Percentiles rank a stretch among this genome's conserved stretches.
Evolutionary conservation across 2,329 filamentous ascomycete genomes (phyloP).

Genomic region (Drechslera avenae): DNA sequence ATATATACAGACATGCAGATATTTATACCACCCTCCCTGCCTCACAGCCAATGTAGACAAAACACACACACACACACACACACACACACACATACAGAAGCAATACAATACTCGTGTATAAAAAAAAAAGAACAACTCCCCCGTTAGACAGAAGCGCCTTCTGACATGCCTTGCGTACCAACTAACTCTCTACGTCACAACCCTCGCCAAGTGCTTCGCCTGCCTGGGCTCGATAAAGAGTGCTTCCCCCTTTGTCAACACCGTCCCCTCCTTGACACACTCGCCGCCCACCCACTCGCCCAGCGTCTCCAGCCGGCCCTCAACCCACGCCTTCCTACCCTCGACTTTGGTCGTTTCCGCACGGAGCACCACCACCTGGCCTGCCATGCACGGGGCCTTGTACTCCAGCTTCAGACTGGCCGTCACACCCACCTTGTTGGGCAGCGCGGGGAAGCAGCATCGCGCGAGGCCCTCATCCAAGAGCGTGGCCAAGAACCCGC

Average conservation of each 20-base stretch:
- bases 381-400: conserved; percentile 76
- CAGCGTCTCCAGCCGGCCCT: conserved; percentile 82
- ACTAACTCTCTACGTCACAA: too few species aligned
- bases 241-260: conserved; percentile 81
- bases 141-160: too few species aligned
- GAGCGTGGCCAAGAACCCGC: conserved; percentile 87
- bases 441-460: conserved; percentile 86
- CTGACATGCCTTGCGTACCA: too few species aligned
- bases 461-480: conserved; percentile 87
- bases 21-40: too few species aligned
- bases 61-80: too few species aligned
- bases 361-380: conserved; percentile 75
- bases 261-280: conserved; percentile 53
- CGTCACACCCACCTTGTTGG: conserved; percentile 84
- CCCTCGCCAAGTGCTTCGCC: conserved; percentile 53
- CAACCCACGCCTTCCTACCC: conserved; percentile 92
- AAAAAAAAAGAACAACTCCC: too few species aligned
- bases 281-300: conserved; percentile 60
- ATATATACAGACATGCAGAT: too few species aligned
- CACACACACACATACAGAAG: too few species aligned
- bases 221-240: conserved; percentile 88
- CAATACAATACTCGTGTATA: too few species aligned
- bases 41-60: too few species aligned
- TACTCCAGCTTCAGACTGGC: conserved; percentile 85
- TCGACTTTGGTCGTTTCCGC: conserved; percentile 85